These are phyloP conservation scores for Aaosphaeria arxii DNA, from an alignment of 2,329 filamentous ascomycete species.

Conservation along the genomic window DNA sequence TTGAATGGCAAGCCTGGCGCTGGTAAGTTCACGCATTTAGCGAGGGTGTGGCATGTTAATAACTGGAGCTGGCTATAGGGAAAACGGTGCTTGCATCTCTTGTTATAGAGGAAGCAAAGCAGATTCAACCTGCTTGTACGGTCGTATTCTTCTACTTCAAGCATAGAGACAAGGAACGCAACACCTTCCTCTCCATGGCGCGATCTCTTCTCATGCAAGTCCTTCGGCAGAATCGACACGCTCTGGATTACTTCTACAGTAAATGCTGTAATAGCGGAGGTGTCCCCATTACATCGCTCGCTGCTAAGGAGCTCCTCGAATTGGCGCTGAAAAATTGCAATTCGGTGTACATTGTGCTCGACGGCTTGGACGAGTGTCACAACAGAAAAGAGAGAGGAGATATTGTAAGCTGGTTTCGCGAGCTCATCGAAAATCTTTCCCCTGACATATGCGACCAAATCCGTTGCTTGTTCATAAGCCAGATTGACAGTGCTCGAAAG, in stretches of 20 bases:
- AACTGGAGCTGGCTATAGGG: slow-evolving; percentile 8
- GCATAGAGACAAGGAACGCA: slow-evolving; percentile 10
- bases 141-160: slow-evolving; percentile 23
- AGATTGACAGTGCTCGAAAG: not conserved
- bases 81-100: slow-evolving; percentile 26
- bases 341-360: slow-evolving; percentile 19
- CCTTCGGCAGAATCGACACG: slow-evolving; percentile 8
- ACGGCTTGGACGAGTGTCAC: slow-evolving; percentile 22
- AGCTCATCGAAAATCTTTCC: slow-evolving; percentile 24
- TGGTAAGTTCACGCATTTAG: slow-evolving; percentile 7
- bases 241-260: slow-evolving; percentile 10
- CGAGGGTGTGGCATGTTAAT: not conserved
- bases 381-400: slow-evolving; percentile 14
- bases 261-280: slow-evolving; percentile 12
- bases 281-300: slow-evolving; percentile 12
- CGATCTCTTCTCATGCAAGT: slow-evolving; percentile 18
- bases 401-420: slow-evolving; percentile 13
- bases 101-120: slow-evolving; percentile 17
- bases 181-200: slow-evolving; percentile 11
- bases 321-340: slow-evolving; percentile 9
- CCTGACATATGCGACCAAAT: slow-evolving; percentile 4
- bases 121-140: slow-evolving; percentile 1
- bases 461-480: slow-evolving; percentile 1
- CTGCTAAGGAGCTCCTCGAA: slow-evolving; percentile 15
- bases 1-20: slow-evolving; percentile 20